These are phyloP conservation scores for Sporothrix dimorphospora DNA, from an alignment of 2,329 filamentous ascomycete genomes.

Conservation along the genomic window DNA sequence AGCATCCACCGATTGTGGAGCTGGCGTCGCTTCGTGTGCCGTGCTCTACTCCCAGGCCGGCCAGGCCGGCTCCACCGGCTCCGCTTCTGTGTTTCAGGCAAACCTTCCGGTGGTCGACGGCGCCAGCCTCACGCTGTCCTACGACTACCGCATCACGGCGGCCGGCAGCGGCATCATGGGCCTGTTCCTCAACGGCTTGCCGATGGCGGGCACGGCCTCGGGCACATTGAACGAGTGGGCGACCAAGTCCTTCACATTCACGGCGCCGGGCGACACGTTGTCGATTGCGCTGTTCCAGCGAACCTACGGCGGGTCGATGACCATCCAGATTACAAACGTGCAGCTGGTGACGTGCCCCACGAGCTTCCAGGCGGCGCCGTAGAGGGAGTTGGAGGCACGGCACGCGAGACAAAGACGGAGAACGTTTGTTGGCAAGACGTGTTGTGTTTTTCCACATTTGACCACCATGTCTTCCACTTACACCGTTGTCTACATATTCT, in stretches of 20 bases:
- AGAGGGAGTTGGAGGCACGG: too few relatives aligned
- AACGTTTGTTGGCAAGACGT: too few relatives aligned
- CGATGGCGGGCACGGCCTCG: too few relatives aligned
- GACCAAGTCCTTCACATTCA: too few relatives aligned
- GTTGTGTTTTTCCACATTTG: too few relatives aligned
- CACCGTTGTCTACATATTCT: too few relatives aligned
- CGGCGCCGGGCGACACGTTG: too few relatives aligned
- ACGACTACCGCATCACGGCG: not conserved
- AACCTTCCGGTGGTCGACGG: not conserved
- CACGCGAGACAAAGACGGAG: too few relatives aligned
- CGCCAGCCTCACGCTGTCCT: not conserved
- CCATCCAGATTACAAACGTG: not conserved
- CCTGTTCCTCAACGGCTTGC: not conserved
- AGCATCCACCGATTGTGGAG: not conserved
- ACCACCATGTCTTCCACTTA: too few relatives aligned
- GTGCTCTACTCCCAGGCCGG: not conserved
- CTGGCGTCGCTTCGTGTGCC: not conserved
- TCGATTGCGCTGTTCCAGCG: too few relatives aligned
- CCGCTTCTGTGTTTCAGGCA: not conserved
- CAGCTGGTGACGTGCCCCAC: slow-evolving; percentile 5
- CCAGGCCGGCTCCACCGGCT: not conserved
- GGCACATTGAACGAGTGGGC: too few relatives aligned
- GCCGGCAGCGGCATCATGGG: not conserved
- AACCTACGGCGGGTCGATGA: not conserved
- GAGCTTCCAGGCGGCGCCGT: too few relatives aligned